Base-by-base conservation (phyloP, 306 rosid genomes). In the Rosa persica region DNA sequence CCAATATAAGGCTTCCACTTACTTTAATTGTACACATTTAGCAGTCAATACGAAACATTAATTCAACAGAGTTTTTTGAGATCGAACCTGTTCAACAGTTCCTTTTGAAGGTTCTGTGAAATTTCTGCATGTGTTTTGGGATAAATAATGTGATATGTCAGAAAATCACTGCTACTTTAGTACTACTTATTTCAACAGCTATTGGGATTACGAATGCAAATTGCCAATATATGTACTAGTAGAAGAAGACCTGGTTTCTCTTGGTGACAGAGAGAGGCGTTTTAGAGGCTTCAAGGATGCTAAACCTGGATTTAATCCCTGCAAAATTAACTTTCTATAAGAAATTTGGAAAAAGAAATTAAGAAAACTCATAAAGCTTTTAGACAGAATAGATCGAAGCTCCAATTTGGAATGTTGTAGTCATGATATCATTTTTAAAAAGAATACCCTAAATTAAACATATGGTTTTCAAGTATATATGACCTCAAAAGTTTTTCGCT, bases 401-500 rank as follows among this genome's bases (percentile, higher is more conserved):
- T 81, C 36, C 48, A 27, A 54, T 51, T 62, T 39, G 71, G 74
- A 81, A 55, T 73, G 13, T 19, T 62, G 20, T 25, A 61, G 51
- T 70, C 74, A 70, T 55, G 34, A 79, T 71, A 55, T 38, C 84
- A 52, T 78, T 75, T 75, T 52, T 8, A 17, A 5, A 38, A 64
- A 64, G 47, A 48, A 62, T 5, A 22, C 16, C 38, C 19, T 64
- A 72, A 55, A 73, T 79, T 48, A 48, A 77, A 47, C 44, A 38
- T 44, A 68, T 61, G 13, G 36, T 22, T 57, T 70, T 17, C 34
- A 57, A 68, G 27, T 12, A 65, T 47, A 69, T 39, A 87, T 74
- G 74, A 95, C 97, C 96, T 91, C 94, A 39, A 75, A 51, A 62
- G 77, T 48, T 84, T 89, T 95, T 77, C 96, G 86, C 89, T 92